Base-by-base conservation (phyloP, 768 basidiomycete species). In the Boletus sp. region DNA sequence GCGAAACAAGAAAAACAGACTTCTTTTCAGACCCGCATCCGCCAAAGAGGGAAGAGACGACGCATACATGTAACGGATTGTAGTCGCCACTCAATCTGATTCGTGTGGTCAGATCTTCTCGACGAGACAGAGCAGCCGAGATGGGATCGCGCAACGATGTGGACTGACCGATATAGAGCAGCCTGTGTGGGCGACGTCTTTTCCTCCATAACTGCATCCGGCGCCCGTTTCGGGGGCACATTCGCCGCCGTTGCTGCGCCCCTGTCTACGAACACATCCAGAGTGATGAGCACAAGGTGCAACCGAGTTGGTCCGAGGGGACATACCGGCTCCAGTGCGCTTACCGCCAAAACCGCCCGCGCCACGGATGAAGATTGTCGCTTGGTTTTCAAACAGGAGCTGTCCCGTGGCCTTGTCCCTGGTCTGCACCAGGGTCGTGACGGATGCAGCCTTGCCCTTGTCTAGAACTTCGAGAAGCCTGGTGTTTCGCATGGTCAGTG, bases 291-390 rank as follows among this genome's bases (percentile, higher is more conserved):
- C 32, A 10, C 5, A 14, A 45, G 39, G 41, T 39, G 24, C n/a
- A 39, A 17, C 39, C 44, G 40, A 42, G 39, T 42, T 54, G 49
- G 51, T n/a, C 54, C 55, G 55, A 36, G 17, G 11, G 17, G 37
- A 64, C 80, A 58, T 65, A 92, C 94, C 92, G 48, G 77, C 84
- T 33, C 94, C 94, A 32, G 72, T 75, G 56, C 92, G 90, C 76
- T 90, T 92, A 17, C 97, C 97, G 3, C 93, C 93, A 71, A 99
- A 97, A 0, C 94, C 95, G 18, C 97, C 97, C 28, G 91, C 81
- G 2, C 94, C 95, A 54, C 97, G 91, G 60, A 96, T 85, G 73
- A 98, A 90, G 1, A 95, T 78, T 1, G 96, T 99, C 12, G 86
- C 83, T 70, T 95, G 91, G 72, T 92, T 97, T 75, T 97, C 94